These are phyloP conservation scores for Tothia fuscella DNA, from an alignment of 2,329 filamentous ascomycete genomes.

Conservation along the genomic window DNA sequence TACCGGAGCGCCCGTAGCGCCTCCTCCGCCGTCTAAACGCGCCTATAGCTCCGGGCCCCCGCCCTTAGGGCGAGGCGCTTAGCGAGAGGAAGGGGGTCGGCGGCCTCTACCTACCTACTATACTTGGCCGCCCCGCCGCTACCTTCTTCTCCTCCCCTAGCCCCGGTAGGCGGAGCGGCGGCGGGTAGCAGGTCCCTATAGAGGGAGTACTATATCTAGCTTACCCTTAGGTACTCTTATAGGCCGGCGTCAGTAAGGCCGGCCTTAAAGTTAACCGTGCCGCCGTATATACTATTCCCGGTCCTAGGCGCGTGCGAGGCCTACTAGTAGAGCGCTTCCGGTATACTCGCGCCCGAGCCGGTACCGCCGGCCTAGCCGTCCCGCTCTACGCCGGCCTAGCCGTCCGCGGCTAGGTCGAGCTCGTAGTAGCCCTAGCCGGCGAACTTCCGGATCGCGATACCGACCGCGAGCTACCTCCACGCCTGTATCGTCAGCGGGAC, in stretches of 20 bases:
- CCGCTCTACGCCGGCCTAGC: no score
- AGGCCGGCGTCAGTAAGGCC: no score
- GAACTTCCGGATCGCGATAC: slow-evolving; percentile 4
- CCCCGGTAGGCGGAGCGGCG: neutral
- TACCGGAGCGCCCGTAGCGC: neutral
- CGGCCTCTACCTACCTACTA: neutral
- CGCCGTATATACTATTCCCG: neutral
- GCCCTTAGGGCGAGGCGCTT: neutral
- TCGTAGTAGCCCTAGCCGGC: neutral
- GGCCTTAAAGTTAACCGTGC: slow-evolving; percentile 1
- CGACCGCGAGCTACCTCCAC: neutral
- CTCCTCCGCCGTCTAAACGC: neutral
- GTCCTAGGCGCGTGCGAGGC: no score
- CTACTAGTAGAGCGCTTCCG: no score
- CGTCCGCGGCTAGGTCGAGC: neutral
- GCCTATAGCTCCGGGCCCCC: neutral
- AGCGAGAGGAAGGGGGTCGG: neutral
- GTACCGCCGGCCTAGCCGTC: neutral
- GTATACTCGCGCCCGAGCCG: neutral
- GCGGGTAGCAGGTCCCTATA: neutral
- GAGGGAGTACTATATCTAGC: no score
- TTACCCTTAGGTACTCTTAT: no score
- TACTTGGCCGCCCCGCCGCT: neutral
- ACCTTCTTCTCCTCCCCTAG: neutral
- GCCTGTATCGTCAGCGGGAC: neutral